Base-by-base conservation (phyloP, 2,329 filamentous ascomycete genomes). In the Sclerotinia trifoliorum region DNA sequence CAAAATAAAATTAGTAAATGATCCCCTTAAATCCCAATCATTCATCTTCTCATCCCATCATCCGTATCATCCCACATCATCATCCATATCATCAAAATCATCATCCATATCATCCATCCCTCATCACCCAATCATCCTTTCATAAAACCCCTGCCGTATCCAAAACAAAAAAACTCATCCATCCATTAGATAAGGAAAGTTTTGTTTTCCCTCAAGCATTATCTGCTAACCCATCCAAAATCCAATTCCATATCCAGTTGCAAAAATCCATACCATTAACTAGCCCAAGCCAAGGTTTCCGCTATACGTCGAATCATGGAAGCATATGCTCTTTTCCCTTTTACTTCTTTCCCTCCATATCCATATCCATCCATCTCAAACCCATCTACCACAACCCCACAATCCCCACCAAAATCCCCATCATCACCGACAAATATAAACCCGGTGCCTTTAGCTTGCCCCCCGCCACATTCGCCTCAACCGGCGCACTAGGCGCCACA, bases 371-470 rank as follows among this genome's bases (percentile, higher is more conserved):
- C 39, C n/a, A n/a, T n/a, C 3, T 5, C 39, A 42, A 42, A 42
- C 39, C 39, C 39, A 49, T 6, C 29, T 8, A 13, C 13, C 24
- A 52, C 24, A 24, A 17, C 2, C 24, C 29, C 54, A 51, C 11
- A 24, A 35, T 8, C 17, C 19, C 39, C 42, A 61, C 26, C 32
- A 77, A 58, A 42, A 77, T 42, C 54, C 71, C 76, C 68, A 77
- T 71, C 19, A 70, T 74, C 19, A 35, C 35, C 35, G 35, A 35
- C 7, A 35, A 35, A 35, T 35, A 35, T 2, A 8, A 75, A 26
- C 67, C 70, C 21, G 19, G 54, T 3, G 21, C 19, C 51, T 76
- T 35, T 1, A 6, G 6, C 5, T 35, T 75, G 10, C 67, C 73
- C 2, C 68, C 68, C 32, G 75, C 76, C 26, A 65, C 69, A 39